Evolutionary conservation across 202 grass and related monocot species (phyloP).

Genomic region (Carex sylvatica): DNA sequence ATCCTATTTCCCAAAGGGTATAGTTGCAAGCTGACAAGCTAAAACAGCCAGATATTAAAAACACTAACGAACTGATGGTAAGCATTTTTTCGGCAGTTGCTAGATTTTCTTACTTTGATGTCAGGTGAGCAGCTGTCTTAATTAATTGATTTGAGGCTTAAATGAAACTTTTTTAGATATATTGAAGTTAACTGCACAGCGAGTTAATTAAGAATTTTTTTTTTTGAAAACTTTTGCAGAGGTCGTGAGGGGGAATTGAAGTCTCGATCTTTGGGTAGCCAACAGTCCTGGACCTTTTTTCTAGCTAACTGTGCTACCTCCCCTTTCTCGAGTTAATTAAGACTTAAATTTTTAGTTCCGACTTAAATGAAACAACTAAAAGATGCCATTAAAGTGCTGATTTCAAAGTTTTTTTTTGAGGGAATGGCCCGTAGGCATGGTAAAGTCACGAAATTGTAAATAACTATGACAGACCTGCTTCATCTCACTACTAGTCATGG

Average conservation of each 20-base stretch:
- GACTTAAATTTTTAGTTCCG: neutral
- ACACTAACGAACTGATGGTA: neutral
- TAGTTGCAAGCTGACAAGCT: neutral
- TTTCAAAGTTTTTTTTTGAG: neutral
- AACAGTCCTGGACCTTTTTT: too few species aligned
- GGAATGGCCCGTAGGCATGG: too few species aligned
- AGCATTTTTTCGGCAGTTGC: neutral
- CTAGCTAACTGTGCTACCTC: too few species aligned
- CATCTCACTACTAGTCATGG: conserved; percentile 42
- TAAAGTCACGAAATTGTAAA: neutral
- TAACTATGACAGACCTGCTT: conserved; percentile 48
- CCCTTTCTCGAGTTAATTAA: too few species aligned
- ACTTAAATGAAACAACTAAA: neutral
- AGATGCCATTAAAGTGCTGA: neutral
- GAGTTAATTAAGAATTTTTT: neutral
- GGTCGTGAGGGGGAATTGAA: too few species aligned
- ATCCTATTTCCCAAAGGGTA: neutral
- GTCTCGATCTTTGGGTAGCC: too few species aligned
- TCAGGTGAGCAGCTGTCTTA: neutral
- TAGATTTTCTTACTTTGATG: neutral
- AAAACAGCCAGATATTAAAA: neutral
- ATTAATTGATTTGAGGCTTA: neutral
- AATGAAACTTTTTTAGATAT: neutral
- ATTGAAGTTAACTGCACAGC: neutral
- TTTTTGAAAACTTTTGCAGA: too few species aligned